Base-by-base conservation (phyloP, 2,329 filamentous ascomycete species). In the Scedosporium minutisporum region DNA sequence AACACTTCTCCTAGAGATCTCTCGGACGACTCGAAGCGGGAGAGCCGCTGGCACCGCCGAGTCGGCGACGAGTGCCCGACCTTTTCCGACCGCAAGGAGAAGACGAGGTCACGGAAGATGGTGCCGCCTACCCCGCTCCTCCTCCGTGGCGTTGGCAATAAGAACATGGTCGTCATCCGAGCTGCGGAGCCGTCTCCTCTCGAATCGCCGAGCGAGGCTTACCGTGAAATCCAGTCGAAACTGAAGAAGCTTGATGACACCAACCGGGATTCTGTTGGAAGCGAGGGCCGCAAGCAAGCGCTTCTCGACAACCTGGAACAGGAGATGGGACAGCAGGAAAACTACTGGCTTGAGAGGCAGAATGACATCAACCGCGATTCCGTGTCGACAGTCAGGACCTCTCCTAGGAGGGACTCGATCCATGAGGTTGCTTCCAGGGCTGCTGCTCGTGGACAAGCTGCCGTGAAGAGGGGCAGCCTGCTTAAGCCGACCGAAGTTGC, bases 311-410 rank as follows among this genome's bases (percentile, higher is more conserved):
- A 84, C 64, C 73, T 88, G 1, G 86, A 88, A 68, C 76, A 75
- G 64, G 86, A 88, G 70, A 84, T 88, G 78, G 82, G 80, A 0
- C 71, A 78, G 65, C 82, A 88, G 68, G 83, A 86, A 68, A 77
- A 77, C 62, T 79, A 82, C 66, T 88, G 85, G 86, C 79, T 82
- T 63, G 74, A 79, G 59, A 78, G 87, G 73, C 82, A 83, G 63
- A 73, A 78, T 27, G 78, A 80, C 44, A 69, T 86, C 48, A 73
- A 75, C 61, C 78, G 78, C 63, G 77, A 81, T 66, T 85, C 82
- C 5, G 68, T 80, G 48, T 82, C 79, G 1, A 81, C 78, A 6
- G 68, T 80, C 58, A 70, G 70, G 60, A 77, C 76, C 1, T 69
- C 72, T 0, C 68, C 69, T 1, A 68, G 66, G 18, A 67, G 65